These are phyloP conservation scores for Clonostachys rosea DNA, from an alignment of 2,329 filamentous ascomycete genomes.

Conservation along the genomic window DNA sequence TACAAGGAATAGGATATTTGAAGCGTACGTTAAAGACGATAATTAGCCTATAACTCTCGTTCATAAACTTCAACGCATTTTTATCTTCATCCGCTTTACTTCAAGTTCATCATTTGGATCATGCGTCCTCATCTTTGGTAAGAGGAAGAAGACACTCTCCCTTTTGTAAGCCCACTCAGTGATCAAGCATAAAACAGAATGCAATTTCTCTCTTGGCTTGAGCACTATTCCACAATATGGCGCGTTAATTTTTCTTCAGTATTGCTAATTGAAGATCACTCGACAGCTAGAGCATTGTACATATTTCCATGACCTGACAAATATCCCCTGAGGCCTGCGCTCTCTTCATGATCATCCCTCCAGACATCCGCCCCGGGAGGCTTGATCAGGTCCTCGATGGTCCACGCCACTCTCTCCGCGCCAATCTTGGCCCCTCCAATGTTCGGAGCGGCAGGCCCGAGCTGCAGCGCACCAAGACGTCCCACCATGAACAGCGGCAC, in stretches of 20 bases:
- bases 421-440: constrained; percentile 68
- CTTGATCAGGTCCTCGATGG: constrained; percentile 50
- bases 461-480: constrained; percentile 58
- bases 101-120: too few species aligned
- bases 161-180: not conserved
- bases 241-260: too few species aligned
- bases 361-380: constrained; percentile 7
- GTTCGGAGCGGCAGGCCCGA: constrained; percentile 71
- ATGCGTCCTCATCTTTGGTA: too few species aligned
- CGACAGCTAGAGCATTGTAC: constrained; percentile 18
- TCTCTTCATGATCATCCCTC: constrained; percentile 5
- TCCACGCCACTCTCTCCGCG: constrained; percentile 70
- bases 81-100: too few species aligned
- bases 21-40: too few species aligned
- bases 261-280: too few species aligned
- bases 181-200: not conserved
- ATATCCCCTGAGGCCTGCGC: constrained; percentile 14
- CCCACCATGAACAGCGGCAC: constrained; percentile 71
- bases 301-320: constrained; percentile 27
- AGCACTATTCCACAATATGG: too few species aligned
- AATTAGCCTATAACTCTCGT: too few species aligned
- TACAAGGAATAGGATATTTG: too few species aligned
- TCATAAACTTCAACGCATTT: too few species aligned
- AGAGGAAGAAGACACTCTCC: not conserved
- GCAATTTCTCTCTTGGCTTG: not conserved